Base-by-base conservation (phyloP, 2,329 filamentous ascomycete species). In the Aspergillus hortae region DNA sequence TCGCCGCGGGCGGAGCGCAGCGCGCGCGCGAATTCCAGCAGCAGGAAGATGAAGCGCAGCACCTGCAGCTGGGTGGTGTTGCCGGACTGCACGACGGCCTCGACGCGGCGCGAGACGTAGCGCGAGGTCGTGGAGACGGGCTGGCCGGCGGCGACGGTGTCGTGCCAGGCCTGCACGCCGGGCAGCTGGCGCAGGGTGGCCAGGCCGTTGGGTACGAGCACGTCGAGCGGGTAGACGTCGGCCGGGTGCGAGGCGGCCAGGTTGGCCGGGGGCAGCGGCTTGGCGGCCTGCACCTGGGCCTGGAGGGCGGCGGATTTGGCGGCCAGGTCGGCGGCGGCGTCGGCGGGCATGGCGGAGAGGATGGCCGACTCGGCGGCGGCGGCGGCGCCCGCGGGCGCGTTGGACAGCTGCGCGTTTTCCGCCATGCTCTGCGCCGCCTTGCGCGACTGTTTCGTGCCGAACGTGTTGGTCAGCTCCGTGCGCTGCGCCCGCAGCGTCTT, bases 391-490 rank as follows among this genome's bases (percentile, higher is more conserved):
- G 62, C 61, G 2, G 72, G 67, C 4, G 70, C 67, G 44, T 67
- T 72, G 46, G 74, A 72, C 15, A 76, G 67, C 49, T 76, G 73
- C 17, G 74, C 73, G 49, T 79, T 79, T 60, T 77, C 74, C 44
- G 75, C 74, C 56, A 74, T 63, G 38, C 74, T 72, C 56, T 76
- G 73, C 4, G 76, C 73, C 6, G 72, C 73, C 62, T 78, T 78
- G 58, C 74, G 73, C 25, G 77, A 74, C 62, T 77, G 74, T 62
- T 78, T 78, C 38, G 75, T 78, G 51, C 76, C 76, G 59, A 79
- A 79, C 23, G 74, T 72, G 60, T 76, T 70, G 50, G 74, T 77
- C n/a, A 79, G 68, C 27, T 72, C 72, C 33, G 67, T 69, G 52
- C 64, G 61, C 65, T 74, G 68, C 17, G 64, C 64, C 54, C 71